phyloP scores from a whole-genome alignment of 305 asterid genomes.

The Fraxinus velutina region DNA sequence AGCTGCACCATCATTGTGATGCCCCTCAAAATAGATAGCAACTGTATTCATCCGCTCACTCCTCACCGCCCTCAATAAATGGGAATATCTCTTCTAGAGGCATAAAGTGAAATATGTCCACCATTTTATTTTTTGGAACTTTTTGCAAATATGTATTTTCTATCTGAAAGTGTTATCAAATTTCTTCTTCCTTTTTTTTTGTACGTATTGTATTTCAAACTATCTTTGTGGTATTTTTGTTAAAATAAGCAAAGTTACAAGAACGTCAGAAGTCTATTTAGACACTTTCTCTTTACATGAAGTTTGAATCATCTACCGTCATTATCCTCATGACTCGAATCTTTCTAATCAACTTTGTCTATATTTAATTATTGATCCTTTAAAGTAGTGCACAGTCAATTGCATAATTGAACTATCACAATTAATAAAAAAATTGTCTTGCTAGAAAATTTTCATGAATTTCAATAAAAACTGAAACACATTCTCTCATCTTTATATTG shows the following conservation, averaged over 20 bases:
- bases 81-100: neutral
- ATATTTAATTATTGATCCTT: neutral
- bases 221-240: neutral
- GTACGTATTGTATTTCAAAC: too few species aligned
- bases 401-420: neutral
- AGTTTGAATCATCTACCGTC: neutral
- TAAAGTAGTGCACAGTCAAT: too few species aligned
- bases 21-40: neutral
- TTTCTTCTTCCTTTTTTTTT: neutral
- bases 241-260: neutral
- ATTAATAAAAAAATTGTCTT: too few species aligned
- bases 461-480: neutral
- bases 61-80: neutral
- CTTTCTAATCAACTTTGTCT: neutral
- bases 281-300: neutral
- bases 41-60: neutral
- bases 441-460: neutral
- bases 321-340: neutral
- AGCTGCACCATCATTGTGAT: neutral
- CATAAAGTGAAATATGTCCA: neutral
- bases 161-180: too few species aligned
- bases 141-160: too few species aligned
- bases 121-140: neutral
- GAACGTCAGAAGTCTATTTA: neutral
- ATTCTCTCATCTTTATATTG: neutral